Conservation (phyloP, 2,329 filamentous ascomycete species). For the Aspergillus proliferans region DNA sequence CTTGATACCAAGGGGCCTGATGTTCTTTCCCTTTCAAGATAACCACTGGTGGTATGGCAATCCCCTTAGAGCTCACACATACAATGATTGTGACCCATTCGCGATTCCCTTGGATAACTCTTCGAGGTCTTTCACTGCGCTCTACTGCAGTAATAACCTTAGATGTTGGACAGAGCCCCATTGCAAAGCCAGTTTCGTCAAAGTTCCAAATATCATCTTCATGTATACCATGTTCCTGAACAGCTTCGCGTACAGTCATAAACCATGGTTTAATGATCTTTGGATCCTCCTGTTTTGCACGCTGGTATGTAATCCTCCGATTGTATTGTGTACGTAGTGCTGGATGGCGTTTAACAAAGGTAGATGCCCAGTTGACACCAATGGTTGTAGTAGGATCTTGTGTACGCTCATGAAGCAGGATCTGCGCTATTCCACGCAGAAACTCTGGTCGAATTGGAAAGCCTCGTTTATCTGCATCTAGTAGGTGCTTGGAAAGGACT, state of each 20-base stretch:
- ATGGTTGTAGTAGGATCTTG: not conserved
- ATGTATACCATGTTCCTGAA: too few species aligned
- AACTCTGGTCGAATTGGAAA: too few species aligned
- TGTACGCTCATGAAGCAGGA: too few species aligned
- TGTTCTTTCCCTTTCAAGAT: not conserved
- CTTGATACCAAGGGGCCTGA: not conserved
- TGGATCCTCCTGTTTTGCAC: not conserved
- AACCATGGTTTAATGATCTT: too few species aligned
- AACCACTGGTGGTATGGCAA: not conserved
- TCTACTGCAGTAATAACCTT: conserved; percentile 2
- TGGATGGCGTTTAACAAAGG: not conserved
- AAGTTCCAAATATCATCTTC: too few species aligned
- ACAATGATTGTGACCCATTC: conserved; percentile 1
- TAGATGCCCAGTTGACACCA: not conserved
- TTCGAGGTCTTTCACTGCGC: not conserved
- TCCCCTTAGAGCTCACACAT: not conserved
- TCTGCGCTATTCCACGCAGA: too few species aligned
- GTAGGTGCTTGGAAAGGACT: too few species aligned
- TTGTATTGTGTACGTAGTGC: not conserved
- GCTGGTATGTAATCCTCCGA: not conserved
- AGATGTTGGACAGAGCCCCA: not conserved
- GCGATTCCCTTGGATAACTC: not conserved
- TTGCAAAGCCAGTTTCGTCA: too few species aligned
- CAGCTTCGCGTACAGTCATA: too few species aligned
- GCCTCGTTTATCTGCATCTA: too few species aligned